Conservation (phyloP, 129 eudicot genomes). For the Scalesia atractyloides region DNA sequence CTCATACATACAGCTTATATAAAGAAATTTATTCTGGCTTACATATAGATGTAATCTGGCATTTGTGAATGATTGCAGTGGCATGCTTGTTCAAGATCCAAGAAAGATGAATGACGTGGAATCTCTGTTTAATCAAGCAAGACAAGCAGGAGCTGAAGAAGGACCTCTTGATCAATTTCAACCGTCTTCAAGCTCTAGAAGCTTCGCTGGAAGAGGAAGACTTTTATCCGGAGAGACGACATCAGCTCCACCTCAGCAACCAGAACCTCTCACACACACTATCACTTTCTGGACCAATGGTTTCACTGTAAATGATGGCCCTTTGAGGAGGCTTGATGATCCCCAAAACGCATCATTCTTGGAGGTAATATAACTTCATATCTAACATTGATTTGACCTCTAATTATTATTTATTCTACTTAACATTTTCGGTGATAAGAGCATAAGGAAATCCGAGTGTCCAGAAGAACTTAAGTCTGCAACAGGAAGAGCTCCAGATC, state of each 20-base stretch:
- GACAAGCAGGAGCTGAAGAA: slow-evolving; percentile 71
- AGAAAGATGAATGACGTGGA: slow-evolving; percentile 62
- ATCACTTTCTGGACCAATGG: slow-evolving; percentile 92
- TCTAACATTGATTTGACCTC: neutral
- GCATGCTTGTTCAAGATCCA: slow-evolving; percentile 82
- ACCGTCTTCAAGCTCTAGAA: slow-evolving; percentile 82
- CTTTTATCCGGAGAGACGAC: slow-evolving; percentile 73
- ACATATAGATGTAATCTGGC: slow-evolving; percentile 10
- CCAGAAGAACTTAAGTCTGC: slow-evolving; percentile 79
- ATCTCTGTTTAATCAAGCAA: slow-evolving; percentile 65
- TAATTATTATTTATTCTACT: neutral
- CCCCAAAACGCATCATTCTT: slow-evolving; percentile 84
- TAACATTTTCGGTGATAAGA: slow-evolving; percentile 41
- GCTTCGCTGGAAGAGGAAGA: slow-evolving; percentile 82
- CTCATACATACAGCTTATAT: neutral
- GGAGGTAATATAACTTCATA: slow-evolving; percentile 49
- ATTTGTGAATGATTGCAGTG: slow-evolving; percentile 50
- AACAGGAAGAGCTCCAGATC: slow-evolving; percentile 52
- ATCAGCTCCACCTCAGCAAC: slow-evolving; percentile 49
- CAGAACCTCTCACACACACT: slow-evolving; percentile 54
- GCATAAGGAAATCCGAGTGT: slow-evolving; percentile 72
- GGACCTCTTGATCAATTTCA: slow-evolving; percentile 50
- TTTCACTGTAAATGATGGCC: slow-evolving; percentile 85
- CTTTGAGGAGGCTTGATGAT: slow-evolving; percentile 82
- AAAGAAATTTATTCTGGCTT: too few species aligned